A percentile compares a stretch with the other conserved stretches of the same genome.
These are phyloP conservation scores for Alliaria petiolata DNA, from an alignment of 345 rosid genomes.

Conservation along the genomic window DNA sequence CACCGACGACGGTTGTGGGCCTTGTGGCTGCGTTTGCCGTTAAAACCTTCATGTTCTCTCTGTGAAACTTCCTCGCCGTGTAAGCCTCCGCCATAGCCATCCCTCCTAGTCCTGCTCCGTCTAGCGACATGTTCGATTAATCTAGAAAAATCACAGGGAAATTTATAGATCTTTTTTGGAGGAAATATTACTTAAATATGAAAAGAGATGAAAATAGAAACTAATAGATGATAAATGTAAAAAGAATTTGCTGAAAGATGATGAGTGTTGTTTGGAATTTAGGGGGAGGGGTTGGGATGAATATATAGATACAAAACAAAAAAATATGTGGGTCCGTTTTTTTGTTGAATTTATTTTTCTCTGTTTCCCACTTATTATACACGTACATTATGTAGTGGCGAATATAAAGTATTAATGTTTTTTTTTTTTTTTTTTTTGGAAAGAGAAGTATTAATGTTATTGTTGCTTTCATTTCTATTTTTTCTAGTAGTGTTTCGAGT, in stretches of 20 bases:
- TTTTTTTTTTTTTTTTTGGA: no score
- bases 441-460: no score
- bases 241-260: constrained; percentile 11
- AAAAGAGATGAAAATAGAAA: constrained; percentile 14
- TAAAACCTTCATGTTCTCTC: constrained; percentile 21
- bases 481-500: no score
- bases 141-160: background rate
- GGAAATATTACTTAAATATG: background rate
- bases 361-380: constrained; percentile 28
- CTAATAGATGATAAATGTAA: constrained; percentile 1
- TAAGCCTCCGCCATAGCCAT: constrained; percentile 30
- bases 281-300: constrained; percentile 10
- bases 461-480: background rate
- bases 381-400: constrained; percentile 10
- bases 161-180: background rate
- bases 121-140: constrained; percentile 26
- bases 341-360: constrained; percentile 5
- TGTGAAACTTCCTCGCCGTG: constrained; percentile 30
- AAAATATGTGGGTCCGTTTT: constrained; percentile 20
- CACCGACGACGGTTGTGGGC: no score
- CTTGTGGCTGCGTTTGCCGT: constrained; percentile 12
- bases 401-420: background rate
- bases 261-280: constrained; percentile 14
- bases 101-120: constrained; percentile 24
- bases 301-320: constrained; percentile 15